Base-by-base conservation (phyloP, 2,329 filamentous ascomycete genomes). In the Ascochyta koolunga region DNA sequence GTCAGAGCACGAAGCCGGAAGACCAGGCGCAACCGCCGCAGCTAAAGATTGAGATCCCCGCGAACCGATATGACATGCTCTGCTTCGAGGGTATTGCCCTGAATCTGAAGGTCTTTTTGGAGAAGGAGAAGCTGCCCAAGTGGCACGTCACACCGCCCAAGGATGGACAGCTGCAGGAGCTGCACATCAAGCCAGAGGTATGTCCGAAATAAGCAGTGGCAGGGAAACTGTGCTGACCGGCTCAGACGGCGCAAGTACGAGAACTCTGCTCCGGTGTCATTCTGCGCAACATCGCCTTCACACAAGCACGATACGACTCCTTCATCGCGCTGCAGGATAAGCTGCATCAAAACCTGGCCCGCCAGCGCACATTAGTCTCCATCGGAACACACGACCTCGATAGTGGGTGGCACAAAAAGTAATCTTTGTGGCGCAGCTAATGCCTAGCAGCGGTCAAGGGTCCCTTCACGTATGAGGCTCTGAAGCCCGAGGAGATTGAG, bases 301-400 rank as follows among this genome's bases (percentile, higher is more conserved):
- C 90, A 66, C 84, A 95, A 79, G 90, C 88, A 64, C 85, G 89
- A 63, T 99, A 99, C 76, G 91, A 96, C 66, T 97, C 92, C 70
- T 99, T 99, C 89, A 99, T 99, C 73, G 86, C 89, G 51, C 84
- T 99, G 41, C 95, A 99, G 80, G 96, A 99, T 79, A 99, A 99
- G 81, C 85, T 99, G 41, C 95, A 99, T 80, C 89, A 93, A 75
- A 99, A 99, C 73, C 81, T 99, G 62, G 96, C 95, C 42, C 87
- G 95, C 58, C 90, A 98, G 77, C 83, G 95, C 68, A 97, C 93
- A 0, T 80, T 99, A 40, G 93, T 97, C n/a, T 90, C 93, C 19
- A 97, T 99, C 71, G 95, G 95, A 66, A 99, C 95, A 3, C 95
- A 99, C 77, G 93, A 99, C 74, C 82, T 98, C 60, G 93, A 98